These are phyloP conservation scores for Botrytis tulipae DNA, from an alignment of 2,329 filamentous ascomycete genomes.

Conservation along the genomic window DNA sequence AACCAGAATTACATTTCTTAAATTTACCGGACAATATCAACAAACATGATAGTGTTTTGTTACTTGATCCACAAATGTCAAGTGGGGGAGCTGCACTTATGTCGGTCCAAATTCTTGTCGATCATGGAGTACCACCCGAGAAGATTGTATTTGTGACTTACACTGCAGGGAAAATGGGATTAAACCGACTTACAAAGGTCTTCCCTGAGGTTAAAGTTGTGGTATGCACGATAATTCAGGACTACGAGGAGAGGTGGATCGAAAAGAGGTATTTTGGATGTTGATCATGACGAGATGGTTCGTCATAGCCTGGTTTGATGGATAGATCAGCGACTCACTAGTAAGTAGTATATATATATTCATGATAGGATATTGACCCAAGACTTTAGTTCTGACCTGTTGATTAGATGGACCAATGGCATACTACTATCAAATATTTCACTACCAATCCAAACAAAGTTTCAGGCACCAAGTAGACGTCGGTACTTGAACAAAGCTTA, in stretches of 20 bases:
- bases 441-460: background rate
- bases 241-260: conserved; percentile 84
- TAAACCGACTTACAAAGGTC: conserved; percentile 82
- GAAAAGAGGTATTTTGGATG: conserved; percentile 90
- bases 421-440: background rate
- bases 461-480: background rate
- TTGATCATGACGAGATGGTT: conserved; percentile 42
- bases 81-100: conserved; percentile 83
- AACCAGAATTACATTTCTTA: conserved; percentile 89
- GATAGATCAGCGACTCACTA: background rate
- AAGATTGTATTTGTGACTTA: conserved; percentile 92
- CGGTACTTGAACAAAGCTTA: background rate
- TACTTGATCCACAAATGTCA: conserved; percentile 93
- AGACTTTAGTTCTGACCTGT: background rate
- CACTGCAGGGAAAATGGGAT: conserved; percentile 77
- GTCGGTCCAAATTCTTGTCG: conserved; percentile 92
- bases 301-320: background rate
- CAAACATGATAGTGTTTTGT: conserved; percentile 74
- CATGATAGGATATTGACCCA: background rate
- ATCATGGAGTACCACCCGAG: conserved; percentile 83
- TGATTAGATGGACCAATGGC: background rate
- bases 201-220: conserved; percentile 87
- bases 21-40: conserved; percentile 73
- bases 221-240: conserved; percentile 75
- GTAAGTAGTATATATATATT: background rate